Percentiles rank a stretch among this genome's conserved stretches.
Conservation (phyloP, 768 basidiomycete species). For the Podaxis sp. region DNA sequence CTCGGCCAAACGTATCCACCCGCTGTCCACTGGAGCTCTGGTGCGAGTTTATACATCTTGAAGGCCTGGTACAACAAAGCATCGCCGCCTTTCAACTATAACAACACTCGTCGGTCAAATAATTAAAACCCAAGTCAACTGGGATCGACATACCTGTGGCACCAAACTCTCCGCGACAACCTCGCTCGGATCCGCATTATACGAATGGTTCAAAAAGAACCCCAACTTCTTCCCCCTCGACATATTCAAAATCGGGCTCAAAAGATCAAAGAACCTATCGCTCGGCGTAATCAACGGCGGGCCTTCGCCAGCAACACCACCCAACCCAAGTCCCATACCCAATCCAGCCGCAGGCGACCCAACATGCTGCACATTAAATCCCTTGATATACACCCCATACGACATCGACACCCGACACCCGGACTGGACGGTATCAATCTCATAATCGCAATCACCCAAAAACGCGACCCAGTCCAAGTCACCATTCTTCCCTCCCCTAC, state of each 20-base stretch:
- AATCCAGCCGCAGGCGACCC: constrained; percentile 26
- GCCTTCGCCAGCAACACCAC: constrained; percentile 20
- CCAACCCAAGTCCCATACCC: constrained; percentile 18
- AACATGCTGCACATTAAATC: constrained; percentile 44
- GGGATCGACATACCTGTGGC: constrained; percentile 54
- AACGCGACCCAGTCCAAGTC: constrained; percentile 82
- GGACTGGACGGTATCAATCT: constrained; percentile 68
- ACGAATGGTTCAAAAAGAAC: constrained; percentile 61
- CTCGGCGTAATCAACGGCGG: constrained; percentile 70
- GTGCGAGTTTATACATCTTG: constrained; percentile 71
- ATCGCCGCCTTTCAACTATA: constrained; percentile 76
- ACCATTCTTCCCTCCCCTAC: constrained; percentile 58
- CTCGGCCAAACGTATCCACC: constrained; percentile 83
- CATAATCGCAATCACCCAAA: constrained; percentile 71
- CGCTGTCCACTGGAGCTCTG: constrained; percentile 79
- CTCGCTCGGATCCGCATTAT: constrained; percentile 69
- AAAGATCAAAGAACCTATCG: constrained; percentile 68
- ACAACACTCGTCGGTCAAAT: neutral
- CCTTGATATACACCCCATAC: constrained; percentile 70
- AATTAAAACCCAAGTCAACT: neutral
- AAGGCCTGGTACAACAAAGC: constrained; percentile 74
- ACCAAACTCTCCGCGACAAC: constrained; percentile 68
- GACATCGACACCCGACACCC: constrained; percentile 71
- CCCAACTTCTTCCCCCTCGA: constrained; percentile 71
- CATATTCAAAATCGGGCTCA: constrained; percentile 71